Evolutionary conservation across 2,329 filamentous ascomycete genomes (phyloP).

Genomic region (Botryotinia globosa): DNA sequence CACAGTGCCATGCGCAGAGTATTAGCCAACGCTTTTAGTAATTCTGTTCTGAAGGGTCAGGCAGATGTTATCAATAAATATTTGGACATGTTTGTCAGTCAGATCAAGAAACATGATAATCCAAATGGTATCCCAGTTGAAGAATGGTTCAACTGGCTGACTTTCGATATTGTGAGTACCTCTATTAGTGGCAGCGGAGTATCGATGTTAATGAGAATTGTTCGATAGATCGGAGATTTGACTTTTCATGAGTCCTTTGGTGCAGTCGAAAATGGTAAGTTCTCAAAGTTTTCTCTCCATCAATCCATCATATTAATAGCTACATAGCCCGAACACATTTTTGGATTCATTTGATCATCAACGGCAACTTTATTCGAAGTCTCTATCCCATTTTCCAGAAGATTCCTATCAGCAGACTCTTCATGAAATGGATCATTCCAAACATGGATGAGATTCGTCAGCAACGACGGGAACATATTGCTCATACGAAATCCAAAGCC

Average conservation of each 20-base stretch:
- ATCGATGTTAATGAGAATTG: not conserved
- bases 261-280: constrained; percentile 7
- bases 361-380: not conserved
- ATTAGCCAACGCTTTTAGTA: constrained; percentile 11
- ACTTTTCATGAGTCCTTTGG: constrained; percentile 12
- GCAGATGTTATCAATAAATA: constrained; percentile 11
- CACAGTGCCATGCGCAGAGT: constrained; percentile 12
- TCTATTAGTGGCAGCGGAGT: not conserved
- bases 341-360: constrained; percentile 8
- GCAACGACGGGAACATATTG: not conserved
- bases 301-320: not conserved
- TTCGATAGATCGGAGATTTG: constrained; percentile 5
- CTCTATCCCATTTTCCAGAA: constrained; percentile 6
- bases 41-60: constrained; percentile 10
- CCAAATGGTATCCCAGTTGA: not conserved
- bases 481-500: constrained; percentile 6
- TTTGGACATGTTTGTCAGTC: constrained; percentile 13
- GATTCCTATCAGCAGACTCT: not conserved
- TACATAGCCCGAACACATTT: not conserved
- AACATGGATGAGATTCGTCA: constrained; percentile 12
- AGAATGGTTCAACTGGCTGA: constrained; percentile 18
- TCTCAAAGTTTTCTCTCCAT: not conserved
- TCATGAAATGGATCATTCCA: constrained; percentile 12
- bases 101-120: not conserved
- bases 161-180: constrained; percentile 9